Percentiles rank a stretch among this genome's conserved stretches.
phyloP scores from a whole-genome alignment of 1,284 basidiomycete genomes.

The Ustanciosporium gigantosporum region DNA sequence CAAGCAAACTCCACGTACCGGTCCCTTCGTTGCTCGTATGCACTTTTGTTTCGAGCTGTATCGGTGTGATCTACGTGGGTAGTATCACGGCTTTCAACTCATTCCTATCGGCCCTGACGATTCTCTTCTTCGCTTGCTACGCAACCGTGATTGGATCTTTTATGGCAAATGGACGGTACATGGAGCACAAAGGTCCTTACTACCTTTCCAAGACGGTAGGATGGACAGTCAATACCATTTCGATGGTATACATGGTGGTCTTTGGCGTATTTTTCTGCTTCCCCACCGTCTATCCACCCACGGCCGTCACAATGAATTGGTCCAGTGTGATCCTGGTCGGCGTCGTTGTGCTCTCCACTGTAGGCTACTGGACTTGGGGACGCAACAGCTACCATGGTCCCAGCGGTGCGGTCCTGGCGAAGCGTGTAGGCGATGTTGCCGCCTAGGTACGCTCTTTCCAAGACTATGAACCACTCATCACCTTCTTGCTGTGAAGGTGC shows the following conservation, averaged over 20 bases:
- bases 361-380: neutral
- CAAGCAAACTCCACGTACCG: neutral
- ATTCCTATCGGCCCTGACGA: neutral
- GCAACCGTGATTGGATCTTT: neutral
- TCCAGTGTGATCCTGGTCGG: neutral
- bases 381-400: neutral
- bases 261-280: constrained; percentile 1
- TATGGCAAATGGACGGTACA: neutral
- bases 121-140: constrained; percentile 1
- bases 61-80: neutral
- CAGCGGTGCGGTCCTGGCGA: neutral
- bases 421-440: neutral
- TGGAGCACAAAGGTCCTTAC: neutral
- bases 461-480: too few species aligned
- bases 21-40: neutral
- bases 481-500: too few species aligned
- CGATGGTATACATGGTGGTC: neutral
- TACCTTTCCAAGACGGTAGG: neutral
- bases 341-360: neutral
- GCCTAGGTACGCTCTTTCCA: too few species aligned
- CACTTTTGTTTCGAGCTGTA: neutral
- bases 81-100: neutral
- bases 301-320: neutral
- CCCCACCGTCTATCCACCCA: neutral
- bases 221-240: neutral